Conservation (phyloP, 192 early-diverging fungal genomes). For the Obelidium mucronatum region DNA sequence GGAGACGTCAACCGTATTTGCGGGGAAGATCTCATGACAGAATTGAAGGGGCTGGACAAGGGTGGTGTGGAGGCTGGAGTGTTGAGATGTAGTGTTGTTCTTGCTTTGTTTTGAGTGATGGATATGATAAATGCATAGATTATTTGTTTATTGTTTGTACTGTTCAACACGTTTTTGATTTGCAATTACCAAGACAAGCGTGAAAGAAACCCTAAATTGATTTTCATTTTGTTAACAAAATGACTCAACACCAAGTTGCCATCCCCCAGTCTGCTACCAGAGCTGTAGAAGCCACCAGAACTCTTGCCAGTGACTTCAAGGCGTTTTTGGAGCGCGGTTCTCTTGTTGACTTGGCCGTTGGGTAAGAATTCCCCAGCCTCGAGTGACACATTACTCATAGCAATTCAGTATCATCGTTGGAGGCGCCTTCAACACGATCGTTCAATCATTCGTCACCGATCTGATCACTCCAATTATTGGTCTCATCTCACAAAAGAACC, state of each 20-base stretch:
- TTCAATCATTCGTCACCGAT: slow-evolving; percentile 52
- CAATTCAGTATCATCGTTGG: slow-evolving; percentile 73
- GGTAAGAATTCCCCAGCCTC: neutral
- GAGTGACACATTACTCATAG: too few relatives aligned
- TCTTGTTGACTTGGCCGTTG: slow-evolving; percentile 8
- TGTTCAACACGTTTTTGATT: too few relatives aligned
- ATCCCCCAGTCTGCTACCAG: neutral
- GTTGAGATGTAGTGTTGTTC: slow-evolving; percentile 12
- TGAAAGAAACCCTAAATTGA: too few relatives aligned
- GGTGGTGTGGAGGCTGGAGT: neutral
- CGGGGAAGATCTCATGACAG: slow-evolving; percentile 22
- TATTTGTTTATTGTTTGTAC: too few relatives aligned
- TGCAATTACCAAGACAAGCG: too few relatives aligned
- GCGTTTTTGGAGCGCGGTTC: neutral
- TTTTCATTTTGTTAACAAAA: too few relatives aligned
- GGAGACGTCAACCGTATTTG: slow-evolving; percentile 15
- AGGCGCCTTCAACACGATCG: slow-evolving; percentile 63
- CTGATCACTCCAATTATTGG: slow-evolving; percentile 70
- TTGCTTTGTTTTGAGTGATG: slow-evolving; percentile 16
- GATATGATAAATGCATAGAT: too few relatives aligned
- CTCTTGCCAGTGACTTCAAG: neutral
- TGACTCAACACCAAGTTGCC: neutral
- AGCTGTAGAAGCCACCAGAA: neutral
- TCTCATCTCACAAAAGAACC: slow-evolving; percentile 50
- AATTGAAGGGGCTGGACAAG: neutral